Percentiles rank a stretch among this genome's conserved stretches.
Evolutionary conservation across 192 early-diverging fungal species (phyloP).

Genomic region (Gigaspora rosea): DNA sequence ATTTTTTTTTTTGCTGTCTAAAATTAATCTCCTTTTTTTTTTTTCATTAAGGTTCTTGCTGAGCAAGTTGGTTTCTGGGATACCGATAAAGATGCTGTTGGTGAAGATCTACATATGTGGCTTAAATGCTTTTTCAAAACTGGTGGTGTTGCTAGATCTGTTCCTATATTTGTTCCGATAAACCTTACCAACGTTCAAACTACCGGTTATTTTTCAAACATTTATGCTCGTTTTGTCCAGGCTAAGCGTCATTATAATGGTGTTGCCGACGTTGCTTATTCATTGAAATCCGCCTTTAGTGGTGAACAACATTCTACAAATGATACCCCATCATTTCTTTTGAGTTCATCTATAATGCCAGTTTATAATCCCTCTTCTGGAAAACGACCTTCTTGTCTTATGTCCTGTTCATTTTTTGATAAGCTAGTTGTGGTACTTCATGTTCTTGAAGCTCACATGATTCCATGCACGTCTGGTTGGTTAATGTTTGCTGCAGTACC

Average conservation of each 20-base stretch:
- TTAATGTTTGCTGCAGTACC: conserved; percentile 56
- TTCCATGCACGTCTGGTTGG: conserved; percentile 55
- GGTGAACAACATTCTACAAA: no score
- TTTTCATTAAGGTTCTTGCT: conserved; percentile 47
- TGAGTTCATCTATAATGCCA: not conserved
- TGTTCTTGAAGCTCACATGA: conserved; percentile 55
- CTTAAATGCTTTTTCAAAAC: conserved; percentile 79
- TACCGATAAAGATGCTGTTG: conserved; percentile 73
- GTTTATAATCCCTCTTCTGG: not conserved
- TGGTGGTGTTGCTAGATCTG: conserved; percentile 62
- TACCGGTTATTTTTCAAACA: conserved; percentile 50
- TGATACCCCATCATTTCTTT: not conserved
- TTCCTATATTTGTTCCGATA: conserved; percentile 73
- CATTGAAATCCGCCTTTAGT: conserved; percentile 39
- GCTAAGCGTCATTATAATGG: conserved; percentile 76
- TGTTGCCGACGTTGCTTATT: conserved; percentile 68
- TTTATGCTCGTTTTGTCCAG: conserved; percentile 67
- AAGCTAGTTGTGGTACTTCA: conserved; percentile 44
- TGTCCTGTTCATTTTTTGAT: conserved; percentile 36
- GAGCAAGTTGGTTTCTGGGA: conserved; percentile 77
- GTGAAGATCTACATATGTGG: conserved; percentile 85
- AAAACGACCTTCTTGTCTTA: conserved; percentile 1
- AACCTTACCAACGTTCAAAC: conserved; percentile 62
- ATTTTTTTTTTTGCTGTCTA: not conserved
- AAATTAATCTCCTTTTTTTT: not conserved